Evolutionary conservation across 2,329 filamentous ascomycete genomes (phyloP).

Genomic region (Cercospora sp.): DNA sequence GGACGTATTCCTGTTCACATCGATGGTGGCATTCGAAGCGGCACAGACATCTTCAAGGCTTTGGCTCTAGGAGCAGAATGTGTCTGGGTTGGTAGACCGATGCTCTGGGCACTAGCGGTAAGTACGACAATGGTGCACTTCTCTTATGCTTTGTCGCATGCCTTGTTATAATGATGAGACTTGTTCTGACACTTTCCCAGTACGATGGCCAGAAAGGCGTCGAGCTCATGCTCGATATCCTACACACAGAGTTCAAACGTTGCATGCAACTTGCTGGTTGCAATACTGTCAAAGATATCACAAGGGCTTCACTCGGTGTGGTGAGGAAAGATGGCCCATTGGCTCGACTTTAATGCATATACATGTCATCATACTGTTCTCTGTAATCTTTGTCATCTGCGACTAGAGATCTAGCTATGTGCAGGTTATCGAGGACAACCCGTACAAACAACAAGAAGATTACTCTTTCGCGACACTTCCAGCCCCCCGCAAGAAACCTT

Average conservation of each 20-base stretch:
- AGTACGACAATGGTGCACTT: background rate
- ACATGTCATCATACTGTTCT: background rate
- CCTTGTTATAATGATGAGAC: too few relatives aligned
- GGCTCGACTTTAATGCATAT: slow-evolving; percentile 32
- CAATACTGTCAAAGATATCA: slow-evolving; percentile 39
- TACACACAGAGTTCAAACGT: slow-evolving; percentile 41
- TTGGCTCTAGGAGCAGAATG: slow-evolving; percentile 54
- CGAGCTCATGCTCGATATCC: slow-evolving; percentile 46
- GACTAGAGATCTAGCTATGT: too few relatives aligned
- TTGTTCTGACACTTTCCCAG: background rate
- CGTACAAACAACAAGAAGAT: background rate
- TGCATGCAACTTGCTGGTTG: slow-evolving; percentile 44
- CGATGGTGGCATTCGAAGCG: slow-evolving; percentile 60
- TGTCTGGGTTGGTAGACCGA: slow-evolving; percentile 51
- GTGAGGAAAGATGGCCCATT: slow-evolving; percentile 37
- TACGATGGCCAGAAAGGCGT: slow-evolving; percentile 43
- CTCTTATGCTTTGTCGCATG: too few relatives aligned
- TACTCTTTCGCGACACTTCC: background rate
- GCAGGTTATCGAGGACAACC: too few relatives aligned
- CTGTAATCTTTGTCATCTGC: background rate
- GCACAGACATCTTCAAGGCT: slow-evolving; percentile 60
- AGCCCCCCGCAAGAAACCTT: too few relatives aligned
- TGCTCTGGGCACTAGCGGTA: slow-evolving; percentile 53
- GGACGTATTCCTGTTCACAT: slow-evolving; percentile 60
- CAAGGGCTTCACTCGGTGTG: slow-evolving; percentile 36